phyloP scores from a whole-genome alignment of 176 grass and related monocot species.

The Juncus inflexus region DNA sequence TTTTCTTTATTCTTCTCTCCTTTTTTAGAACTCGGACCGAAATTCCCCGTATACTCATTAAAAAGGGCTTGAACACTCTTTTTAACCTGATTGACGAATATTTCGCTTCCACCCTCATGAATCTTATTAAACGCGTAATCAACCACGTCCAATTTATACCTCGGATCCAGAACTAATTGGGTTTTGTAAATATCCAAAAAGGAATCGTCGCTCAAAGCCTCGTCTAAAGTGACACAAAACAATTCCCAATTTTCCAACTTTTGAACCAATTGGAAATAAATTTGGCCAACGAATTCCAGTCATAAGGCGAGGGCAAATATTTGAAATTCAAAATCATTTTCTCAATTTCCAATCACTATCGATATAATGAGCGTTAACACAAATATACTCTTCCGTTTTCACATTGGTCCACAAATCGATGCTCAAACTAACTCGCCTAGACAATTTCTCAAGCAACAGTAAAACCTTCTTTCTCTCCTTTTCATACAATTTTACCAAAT shows the following conservation, averaged over 20 bases:
- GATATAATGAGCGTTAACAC: slow-evolving; percentile 26
- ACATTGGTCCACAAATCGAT: slow-evolving; percentile 33
- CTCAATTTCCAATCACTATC: slow-evolving; percentile 28
- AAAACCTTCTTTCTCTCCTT: slow-evolving; percentile 26
- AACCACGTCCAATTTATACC: slow-evolving; percentile 27
- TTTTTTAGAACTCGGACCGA: slow-evolving; percentile 21
- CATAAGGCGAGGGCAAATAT: slow-evolving; percentile 23
- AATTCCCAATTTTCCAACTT: slow-evolving; percentile 31
- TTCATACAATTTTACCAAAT: slow-evolving; percentile 24
- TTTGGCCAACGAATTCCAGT: slow-evolving; percentile 10
- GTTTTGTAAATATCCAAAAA: slow-evolving; percentile 31
- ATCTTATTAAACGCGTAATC: slow-evolving; percentile 29
- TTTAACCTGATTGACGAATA: slow-evolving; percentile 17
- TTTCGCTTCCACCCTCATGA: slow-evolving; percentile 19
- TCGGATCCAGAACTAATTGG: slow-evolving; percentile 27
- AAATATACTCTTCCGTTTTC: slow-evolving; percentile 31
- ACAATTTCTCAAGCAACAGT: slow-evolving; percentile 21
- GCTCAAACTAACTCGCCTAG: slow-evolving; percentile 24
- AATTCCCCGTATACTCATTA: slow-evolving; percentile 25
- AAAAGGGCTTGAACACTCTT: slow-evolving; percentile 22
- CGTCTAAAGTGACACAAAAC: slow-evolving; percentile 25
- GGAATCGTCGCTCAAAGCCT: slow-evolving; percentile 25
- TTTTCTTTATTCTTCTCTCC: slow-evolving; percentile 31
- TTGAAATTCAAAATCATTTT: slow-evolving; percentile 26
- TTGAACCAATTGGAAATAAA: slow-evolving; percentile 30